Evolutionary conservation across 768 basidiomycete genomes (phyloP), one percentile per base, ranked within the genome.

Genomic region (Suillus luteus): DNA sequence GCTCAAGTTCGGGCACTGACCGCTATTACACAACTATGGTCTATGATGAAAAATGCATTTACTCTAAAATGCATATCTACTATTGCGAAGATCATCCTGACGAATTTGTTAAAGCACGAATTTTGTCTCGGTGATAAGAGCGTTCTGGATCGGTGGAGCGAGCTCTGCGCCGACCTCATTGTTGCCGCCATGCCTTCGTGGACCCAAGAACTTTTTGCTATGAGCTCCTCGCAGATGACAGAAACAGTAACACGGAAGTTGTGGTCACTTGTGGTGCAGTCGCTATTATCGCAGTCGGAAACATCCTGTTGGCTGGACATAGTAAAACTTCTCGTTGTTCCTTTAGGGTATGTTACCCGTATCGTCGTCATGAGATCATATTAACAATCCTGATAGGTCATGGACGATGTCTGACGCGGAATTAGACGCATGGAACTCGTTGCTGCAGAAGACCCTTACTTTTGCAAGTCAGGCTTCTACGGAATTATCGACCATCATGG

Each of bases 21-120:
- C 2, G 72, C 80, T 35, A 73, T 84, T 12, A 70, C 71, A 52
- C 79, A 78, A 58, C 72, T 89, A 37, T 90, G 87, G 88, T 73
- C 67, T 19, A 77, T 80, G 14, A 77, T 83, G 72, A 81, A 78
- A 73, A 81, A 81, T 43, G 81, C 83, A 6, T 86, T 86, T 57
- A 68, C 75, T 22, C 46, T 68, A 1, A 38, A 74, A 9, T 79
- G 74, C 75, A 78, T 89, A 19, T 69, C 79, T 1, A 71, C 74
- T 6, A 72, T 78, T 1, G 84, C 86, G 12, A 81, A 83, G 62
- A 69, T 71, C 0, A 78, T 89, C 27, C 74, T 89, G 4, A 74
- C 72, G 0, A 76, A 77, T 0, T 67, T 87, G 17, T 67, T 88
- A n/a, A 77, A 78, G 60, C 76, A 75, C 40, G 69, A 75, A 0